These are phyloP conservation scores for Penicillium italicum DNA, from an alignment of 2,329 filamentous ascomycete genomes.

Conservation along the genomic window DNA sequence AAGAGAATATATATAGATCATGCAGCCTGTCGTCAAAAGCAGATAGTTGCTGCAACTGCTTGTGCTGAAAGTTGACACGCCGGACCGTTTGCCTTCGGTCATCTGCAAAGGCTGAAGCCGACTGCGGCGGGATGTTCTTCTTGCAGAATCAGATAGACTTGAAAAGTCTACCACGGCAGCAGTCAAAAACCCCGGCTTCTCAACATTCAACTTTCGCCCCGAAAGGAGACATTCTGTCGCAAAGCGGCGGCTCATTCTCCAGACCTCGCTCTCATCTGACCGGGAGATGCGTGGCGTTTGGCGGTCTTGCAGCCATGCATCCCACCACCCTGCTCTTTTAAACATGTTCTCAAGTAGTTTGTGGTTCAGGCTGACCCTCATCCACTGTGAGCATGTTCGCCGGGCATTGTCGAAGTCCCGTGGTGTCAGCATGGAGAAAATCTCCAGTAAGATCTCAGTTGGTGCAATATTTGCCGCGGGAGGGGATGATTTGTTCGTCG, in stretches of 20 bases:
- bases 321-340: conserved; percentile 55
- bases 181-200: conserved; percentile 38
- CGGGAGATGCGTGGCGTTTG: conserved; percentile 28
- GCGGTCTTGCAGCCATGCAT: conserved; percentile 35
- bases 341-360: conserved; percentile 53
- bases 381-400: conserved; percentile 59
- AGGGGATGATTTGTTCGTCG: conserved; percentile 6
- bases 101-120: conserved; percentile 17
- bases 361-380: conserved; percentile 54
- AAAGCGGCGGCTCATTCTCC: conserved; percentile 46
- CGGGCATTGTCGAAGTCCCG: conserved; percentile 59
- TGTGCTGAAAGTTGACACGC: conserved; percentile 46
- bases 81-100: conserved; percentile 1
- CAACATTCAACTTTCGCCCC: conserved; percentile 30
- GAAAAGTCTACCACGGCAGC: conserved; percentile 33
- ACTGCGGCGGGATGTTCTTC: conserved; percentile 7
- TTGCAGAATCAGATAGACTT: conserved; percentile 17
- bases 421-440: conserved; percentile 46
- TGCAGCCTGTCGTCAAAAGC: conserved; percentile 52
- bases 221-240: conserved; percentile 51
- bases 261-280: conserved; percentile 37
- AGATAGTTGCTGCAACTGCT: conserved; percentile 59
- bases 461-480: conserved; percentile 41
- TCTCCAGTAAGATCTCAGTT: conserved; percentile 49
- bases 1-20: conserved; percentile 57